Evolutionary conservation across 2,329 filamentous ascomycete species (phyloP), one percentile per base, ranked within the genome.

Genomic region (Stagonosporopsis chrysanthemi): DNA sequence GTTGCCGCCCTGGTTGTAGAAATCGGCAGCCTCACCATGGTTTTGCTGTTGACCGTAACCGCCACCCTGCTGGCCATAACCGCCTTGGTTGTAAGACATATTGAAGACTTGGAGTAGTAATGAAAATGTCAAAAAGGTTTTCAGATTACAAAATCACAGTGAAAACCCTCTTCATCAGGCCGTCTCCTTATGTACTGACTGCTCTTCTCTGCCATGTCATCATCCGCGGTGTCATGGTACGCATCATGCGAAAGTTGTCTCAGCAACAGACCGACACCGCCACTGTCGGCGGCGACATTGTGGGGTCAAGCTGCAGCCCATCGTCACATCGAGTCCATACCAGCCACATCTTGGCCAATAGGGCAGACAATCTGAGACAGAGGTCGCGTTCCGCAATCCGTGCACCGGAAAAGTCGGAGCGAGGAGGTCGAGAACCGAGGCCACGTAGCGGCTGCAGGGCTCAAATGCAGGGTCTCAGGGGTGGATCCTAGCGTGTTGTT

Each of bases 1-100:
- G 36, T 39, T 47, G 31, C 52, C 51, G 26, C 53, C 51, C 28
- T 56, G 57, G 24, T 51, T 55, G 28, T 68, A 65, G 43, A 65
- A 64, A 11, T 59, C 47, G 41, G 54, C 46, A 22, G 63, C 62
- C 24, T 61, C 58, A 7, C 62, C 56, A 12, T 49, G 44, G 19
- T 52, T 53, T 29, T 57, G 42, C 12, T 58, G 58, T 48, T 65
- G 61, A 12, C 61, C 51, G 39, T 56, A 58, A 15, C 52, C 49
- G 17, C 56, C 51, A 24, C 22, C 42, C 8, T 53, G 36, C 36
- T 47, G 44, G 17, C 33, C 39, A 31, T 56, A 52, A 9, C 49
- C 50, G 29, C 41, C 45, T 35, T 58, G 45, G 41, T 51, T 54
- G 51, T 54, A 53, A 39, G 56, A 54, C 56, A 58, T 58, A 11